Percentiles rank a stretch among this genome's conserved stretches.
phyloP scores from a whole-genome alignment of 768 basidiomycete genomes.

The Mycena indigotica region DNA sequence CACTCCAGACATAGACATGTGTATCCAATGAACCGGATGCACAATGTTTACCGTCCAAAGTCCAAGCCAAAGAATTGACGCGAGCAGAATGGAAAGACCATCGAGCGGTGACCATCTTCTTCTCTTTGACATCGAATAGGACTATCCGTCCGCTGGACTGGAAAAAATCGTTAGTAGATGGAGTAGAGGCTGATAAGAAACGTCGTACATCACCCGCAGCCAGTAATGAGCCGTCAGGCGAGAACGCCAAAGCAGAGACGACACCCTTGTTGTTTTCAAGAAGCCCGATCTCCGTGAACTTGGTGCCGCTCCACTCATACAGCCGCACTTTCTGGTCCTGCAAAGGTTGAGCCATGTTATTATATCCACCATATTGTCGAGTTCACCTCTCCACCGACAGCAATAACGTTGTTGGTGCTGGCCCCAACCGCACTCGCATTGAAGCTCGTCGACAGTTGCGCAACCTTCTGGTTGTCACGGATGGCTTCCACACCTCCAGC shows the following conservation, averaged over 20 bases:
- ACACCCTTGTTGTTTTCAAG: slow-evolving; percentile 71
- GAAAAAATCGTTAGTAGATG: neutral
- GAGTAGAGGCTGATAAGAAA: neutral
- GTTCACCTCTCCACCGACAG: slow-evolving; percentile 72
- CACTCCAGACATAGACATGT: slow-evolving; percentile 86
- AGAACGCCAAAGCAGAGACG: slow-evolving; percentile 77
- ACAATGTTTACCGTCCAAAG: slow-evolving; percentile 70
- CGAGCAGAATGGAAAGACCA: slow-evolving; percentile 90
- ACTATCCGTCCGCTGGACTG: slow-evolving; percentile 83
- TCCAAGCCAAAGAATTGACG: slow-evolving; percentile 78
- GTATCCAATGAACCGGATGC: slow-evolving; percentile 94
- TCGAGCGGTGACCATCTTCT: slow-evolving; percentile 67
- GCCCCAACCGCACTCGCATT: slow-evolving; percentile 61
- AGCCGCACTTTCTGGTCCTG: slow-evolving; percentile 79
- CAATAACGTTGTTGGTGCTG: slow-evolving; percentile 52
- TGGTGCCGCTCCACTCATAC: slow-evolving; percentile 69
- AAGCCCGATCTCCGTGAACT: slow-evolving; percentile 54
- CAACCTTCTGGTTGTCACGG: slow-evolving; percentile 68
- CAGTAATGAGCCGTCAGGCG: slow-evolving; percentile 71
- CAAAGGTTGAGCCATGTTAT: slow-evolving; percentile 1
- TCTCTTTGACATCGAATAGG: slow-evolving; percentile 70
- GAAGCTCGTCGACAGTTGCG: slow-evolving; percentile 54
- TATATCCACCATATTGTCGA: neutral
- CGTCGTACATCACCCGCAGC: slow-evolving; percentile 82
- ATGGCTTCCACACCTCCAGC: slow-evolving; percentile 63